These are phyloP conservation scores for Erucastrum elatum DNA, from an alignment of 345 rosid genomes.

Conservation along the genomic window DNA sequence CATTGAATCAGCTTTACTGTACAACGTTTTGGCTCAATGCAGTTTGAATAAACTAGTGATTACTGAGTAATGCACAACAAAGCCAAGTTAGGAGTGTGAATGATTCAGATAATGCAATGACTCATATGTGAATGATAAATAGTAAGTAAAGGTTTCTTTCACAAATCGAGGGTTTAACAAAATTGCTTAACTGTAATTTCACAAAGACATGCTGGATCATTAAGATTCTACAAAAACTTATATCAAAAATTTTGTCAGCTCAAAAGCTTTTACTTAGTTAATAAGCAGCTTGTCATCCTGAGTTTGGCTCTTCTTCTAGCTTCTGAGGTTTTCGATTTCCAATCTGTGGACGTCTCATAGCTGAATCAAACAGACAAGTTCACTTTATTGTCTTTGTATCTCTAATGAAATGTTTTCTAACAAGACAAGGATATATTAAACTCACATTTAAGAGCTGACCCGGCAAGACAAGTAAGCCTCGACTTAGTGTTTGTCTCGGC, in stretches of 20 bases:
- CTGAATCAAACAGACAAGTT: conserved; percentile 17
- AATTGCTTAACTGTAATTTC: neutral
- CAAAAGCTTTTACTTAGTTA: neutral
- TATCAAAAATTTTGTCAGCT: neutral
- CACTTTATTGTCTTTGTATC: neutral
- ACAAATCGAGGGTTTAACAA: neutral
- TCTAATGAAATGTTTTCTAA: neutral
- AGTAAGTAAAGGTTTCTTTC: conserved; percentile 19
- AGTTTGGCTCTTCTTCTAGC: conserved; percentile 11
- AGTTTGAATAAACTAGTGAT: neutral
- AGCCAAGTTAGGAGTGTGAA: neutral
- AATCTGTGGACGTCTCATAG: conserved; percentile 21
- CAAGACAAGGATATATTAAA: neutral
- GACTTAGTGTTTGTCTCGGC: conserved; percentile 87
- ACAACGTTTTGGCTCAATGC: neutral
- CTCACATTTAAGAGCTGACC: conserved; percentile 72
- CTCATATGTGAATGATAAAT: neutral
- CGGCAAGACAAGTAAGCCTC: conserved; percentile 93
- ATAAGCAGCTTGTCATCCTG: conserved; percentile 22
- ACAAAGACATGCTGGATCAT: conserved; percentile 1
- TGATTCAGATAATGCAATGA: neutral
- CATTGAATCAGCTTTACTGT: neutral
- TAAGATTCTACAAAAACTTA: conserved; percentile 26
- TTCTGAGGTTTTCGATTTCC: conserved; percentile 15
- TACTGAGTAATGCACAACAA: neutral